phyloP scores from a whole-genome alignment of 2,329 filamentous ascomycete genomes.

The Venturia nashicola region DNA sequence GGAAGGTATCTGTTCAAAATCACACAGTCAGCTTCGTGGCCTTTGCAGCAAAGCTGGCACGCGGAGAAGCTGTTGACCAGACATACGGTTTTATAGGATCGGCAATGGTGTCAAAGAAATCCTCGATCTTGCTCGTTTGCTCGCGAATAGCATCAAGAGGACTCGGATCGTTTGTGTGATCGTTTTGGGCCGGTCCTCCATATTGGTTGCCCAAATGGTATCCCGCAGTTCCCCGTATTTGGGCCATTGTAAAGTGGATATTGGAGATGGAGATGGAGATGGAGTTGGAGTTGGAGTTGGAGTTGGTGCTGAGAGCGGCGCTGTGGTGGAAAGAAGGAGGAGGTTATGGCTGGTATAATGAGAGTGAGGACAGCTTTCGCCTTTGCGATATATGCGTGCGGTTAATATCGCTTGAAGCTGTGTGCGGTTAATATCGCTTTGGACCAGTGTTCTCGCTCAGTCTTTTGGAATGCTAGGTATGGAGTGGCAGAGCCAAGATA shows the following conservation, averaged over 20 bases:
- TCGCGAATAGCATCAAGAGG: slow-evolving; percentile 80
- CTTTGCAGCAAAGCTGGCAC: neutral
- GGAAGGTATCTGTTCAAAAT: slow-evolving; percentile 61
- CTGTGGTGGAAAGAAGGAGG: neutral
- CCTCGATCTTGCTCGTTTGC: slow-evolving; percentile 98
- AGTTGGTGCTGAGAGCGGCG: neutral
- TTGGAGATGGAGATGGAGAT: too few species aligned
- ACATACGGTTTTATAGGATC: slow-evolving; percentile 93
- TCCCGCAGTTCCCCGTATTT: slow-evolving; percentile 54
- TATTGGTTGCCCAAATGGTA: slow-evolving; percentile 74
- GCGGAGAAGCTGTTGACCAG: neutral
- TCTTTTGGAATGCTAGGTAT: neutral
- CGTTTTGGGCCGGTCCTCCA: slow-evolving; percentile 44
- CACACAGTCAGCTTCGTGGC: neutral
- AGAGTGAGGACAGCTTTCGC: neutral
- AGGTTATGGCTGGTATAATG: neutral
- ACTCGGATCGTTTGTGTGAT: slow-evolving; percentile 54
- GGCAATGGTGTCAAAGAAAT: slow-evolving; percentile 72
- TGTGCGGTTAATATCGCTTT: neutral
- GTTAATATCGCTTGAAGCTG: neutral
- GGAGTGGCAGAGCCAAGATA: neutral
- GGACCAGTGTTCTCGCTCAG: neutral
- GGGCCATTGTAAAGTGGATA: slow-evolving; percentile 33
- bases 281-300: too few species aligned
- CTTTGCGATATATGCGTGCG: neutral